Base-by-base conservation (phyloP, 495 filamentous ascomycete genomes). In the Haplographium delicatum region DNA sequence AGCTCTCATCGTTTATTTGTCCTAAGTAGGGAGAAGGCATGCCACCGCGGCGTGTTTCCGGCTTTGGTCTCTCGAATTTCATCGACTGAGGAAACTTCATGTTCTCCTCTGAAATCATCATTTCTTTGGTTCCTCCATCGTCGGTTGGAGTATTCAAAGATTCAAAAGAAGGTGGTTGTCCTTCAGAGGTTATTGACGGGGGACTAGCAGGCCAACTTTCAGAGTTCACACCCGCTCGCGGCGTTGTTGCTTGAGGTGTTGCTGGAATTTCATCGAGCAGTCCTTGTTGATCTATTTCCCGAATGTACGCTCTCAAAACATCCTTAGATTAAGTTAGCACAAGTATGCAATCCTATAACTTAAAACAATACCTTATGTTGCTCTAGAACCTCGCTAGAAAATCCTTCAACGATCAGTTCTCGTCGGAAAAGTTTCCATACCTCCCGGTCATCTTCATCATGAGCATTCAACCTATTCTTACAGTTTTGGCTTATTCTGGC, bases 291-390 rank as follows among this genome's bases (percentile, higher is more conserved):
- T 78, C 70, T 51, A 78, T 63, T 60, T 78, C 68, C 18, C 74
- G 69, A 42, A 80, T 78, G 53, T 78, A 78, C 26, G 76, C 74
- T 48, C 71, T 66, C 10, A 80, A 63, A 18, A 78, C 67, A 54
- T 76, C 74, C 74, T 78, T 15, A 23, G 26, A 27, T 23, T 8
- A 10, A 24, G 1, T 43, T 26, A 26, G 39, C 39, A 43, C 19
- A 26, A 24, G 56, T 59, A 22, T 64, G 44, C 33, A 20, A 22
- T 10, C 13, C 5, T 6, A 13, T 15, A 43, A 24, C 11, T 35
- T 13, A 22, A 19, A 25, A 16, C 28, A 66, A 37, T 55, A 77
- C 71, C 68, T 76, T 74, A 58, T 80, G 71, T 39, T 72, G 69
- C 40, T 62, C 62, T 35, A 81, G 58, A 13, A 78, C 63, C 2